A percentile compares a stretch with the other conserved stretches of the same genome.
Evolutionary conservation across 306 rosid genomes (phyloP).

Genomic region (Prunus mongolica): DNA sequence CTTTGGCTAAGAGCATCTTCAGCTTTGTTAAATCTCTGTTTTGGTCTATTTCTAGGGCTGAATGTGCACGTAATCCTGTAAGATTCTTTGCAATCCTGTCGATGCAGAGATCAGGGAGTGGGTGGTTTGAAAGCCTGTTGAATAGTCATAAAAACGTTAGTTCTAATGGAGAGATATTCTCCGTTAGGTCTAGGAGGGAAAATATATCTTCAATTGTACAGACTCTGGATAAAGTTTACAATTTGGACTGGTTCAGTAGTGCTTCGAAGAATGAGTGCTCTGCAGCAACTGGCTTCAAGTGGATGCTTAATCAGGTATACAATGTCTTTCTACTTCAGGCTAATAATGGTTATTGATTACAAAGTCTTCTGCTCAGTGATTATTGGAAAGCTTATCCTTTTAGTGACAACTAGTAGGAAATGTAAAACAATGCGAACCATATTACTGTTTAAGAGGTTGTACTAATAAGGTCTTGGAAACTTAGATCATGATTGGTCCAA

Average conservation of each 20-base stretch:
- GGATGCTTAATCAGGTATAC: conserved; percentile 98
- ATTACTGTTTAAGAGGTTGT: background rate
- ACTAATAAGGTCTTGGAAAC: background rate
- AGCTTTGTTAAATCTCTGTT: background rate
- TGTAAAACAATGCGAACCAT: background rate
- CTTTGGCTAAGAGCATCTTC: conserved; percentile 1
- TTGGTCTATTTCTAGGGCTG: conserved; percentile 51
- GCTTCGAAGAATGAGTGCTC: conserved; percentile 94
- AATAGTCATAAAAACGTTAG: conserved; percentile 81
- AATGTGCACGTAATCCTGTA: conserved; percentile 80
- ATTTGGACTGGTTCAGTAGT: conserved; percentile 90
- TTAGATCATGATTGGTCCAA: background rate
- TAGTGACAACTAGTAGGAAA: background rate
- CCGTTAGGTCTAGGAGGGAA: conserved; percentile 58
- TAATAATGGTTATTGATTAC: background rate
- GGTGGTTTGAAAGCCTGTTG: conserved; percentile 91
- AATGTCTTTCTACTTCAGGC: background rate
- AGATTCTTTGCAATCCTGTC: conserved; percentile 73
- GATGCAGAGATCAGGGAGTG: conserved; percentile 95
- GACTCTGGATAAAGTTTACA: conserved; percentile 77
- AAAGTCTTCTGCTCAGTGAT: background rate
- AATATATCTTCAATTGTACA: conserved; percentile 65
- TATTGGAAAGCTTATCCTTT: background rate
- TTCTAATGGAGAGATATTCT: conserved; percentile 92
- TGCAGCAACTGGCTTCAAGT: conserved; percentile 95